These are phyloP conservation scores for Fusarium scirpi DNA, from an alignment of 2,329 filamentous ascomycete species.

Conservation along the genomic window DNA sequence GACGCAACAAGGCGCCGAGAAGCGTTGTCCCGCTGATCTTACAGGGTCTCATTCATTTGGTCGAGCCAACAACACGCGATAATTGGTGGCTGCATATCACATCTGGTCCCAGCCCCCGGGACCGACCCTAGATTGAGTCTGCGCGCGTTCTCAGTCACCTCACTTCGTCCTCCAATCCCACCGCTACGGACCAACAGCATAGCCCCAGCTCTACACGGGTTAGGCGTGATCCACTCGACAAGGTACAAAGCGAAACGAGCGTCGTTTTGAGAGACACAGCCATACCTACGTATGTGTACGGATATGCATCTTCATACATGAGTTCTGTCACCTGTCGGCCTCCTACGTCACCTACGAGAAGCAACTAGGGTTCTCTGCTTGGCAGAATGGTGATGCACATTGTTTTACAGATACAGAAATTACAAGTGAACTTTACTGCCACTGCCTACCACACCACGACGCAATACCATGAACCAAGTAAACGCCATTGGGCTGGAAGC, in stretches of 20 bases:
- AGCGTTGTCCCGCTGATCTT: constrained; percentile 33
- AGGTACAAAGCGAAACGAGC: constrained; percentile 35
- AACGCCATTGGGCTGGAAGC: neutral
- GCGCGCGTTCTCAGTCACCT: constrained; percentile 24
- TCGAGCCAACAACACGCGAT: constrained; percentile 35
- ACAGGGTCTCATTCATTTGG: constrained; percentile 21
- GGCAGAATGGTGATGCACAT: neutral
- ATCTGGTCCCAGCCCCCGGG: constrained; percentile 37
- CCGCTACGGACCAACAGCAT: constrained; percentile 42
- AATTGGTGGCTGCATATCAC: constrained; percentile 39
- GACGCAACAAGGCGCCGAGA: constrained; percentile 39
- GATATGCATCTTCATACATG: constrained; percentile 5
- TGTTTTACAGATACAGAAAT: neutral
- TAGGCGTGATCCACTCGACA: constrained; percentile 18
- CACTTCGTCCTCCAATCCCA: constrained; percentile 32
- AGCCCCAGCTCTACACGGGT: constrained; percentile 24
- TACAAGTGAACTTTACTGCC: neutral
- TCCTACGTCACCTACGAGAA: constrained; percentile 11
- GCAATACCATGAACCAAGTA: neutral
- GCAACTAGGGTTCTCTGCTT: neutral
- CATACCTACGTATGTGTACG: constrained; percentile 17
- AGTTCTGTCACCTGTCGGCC: constrained; percentile 23
- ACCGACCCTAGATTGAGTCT: constrained; percentile 40
- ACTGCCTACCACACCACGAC: neutral
- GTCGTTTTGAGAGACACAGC: constrained; percentile 20